Conservation (phyloP, 2,329 filamentous ascomycete species). For the Alternaria arbusti region DNA sequence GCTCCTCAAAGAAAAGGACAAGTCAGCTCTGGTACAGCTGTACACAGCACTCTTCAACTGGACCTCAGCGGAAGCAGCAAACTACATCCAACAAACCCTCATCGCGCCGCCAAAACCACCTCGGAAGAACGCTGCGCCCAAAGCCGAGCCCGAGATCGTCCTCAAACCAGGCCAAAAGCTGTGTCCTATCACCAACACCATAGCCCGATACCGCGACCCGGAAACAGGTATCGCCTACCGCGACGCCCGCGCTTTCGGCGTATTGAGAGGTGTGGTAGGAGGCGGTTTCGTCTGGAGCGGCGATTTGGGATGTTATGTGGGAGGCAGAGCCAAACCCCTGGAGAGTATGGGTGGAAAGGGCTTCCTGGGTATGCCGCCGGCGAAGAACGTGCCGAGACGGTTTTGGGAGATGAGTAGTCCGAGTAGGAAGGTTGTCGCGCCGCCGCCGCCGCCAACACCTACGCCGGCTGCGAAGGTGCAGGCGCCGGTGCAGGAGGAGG, state of each 20-base stretch:
- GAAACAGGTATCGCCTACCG: slow-evolving; percentile 82
- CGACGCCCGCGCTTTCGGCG: slow-evolving; percentile 79
- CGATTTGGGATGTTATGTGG: slow-evolving; percentile 83
- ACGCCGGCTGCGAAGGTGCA: not conserved
- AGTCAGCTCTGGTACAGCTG: slow-evolving; percentile 63
- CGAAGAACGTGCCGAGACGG: slow-evolving; percentile 78
- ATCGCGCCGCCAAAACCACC: slow-evolving; percentile 49
- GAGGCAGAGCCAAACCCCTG: slow-evolving; percentile 55
- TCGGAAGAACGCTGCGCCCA: slow-evolving; percentile 38
- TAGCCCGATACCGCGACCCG: slow-evolving; percentile 84
- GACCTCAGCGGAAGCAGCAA: slow-evolving; percentile 35
- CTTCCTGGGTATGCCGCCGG: slow-evolving; percentile 61
- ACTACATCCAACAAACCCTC: slow-evolving; percentile 50
- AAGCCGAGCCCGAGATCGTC: slow-evolving; percentile 23
- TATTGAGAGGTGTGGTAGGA: slow-evolving; percentile 75
- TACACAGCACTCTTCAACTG: slow-evolving; percentile 51
- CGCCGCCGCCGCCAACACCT: not conserved
- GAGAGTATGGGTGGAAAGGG: slow-evolving; percentile 38
- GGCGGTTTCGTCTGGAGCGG: slow-evolving; percentile 84
- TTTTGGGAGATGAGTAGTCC: slow-evolving; percentile 58
- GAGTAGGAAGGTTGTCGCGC: slow-evolving; percentile 14
- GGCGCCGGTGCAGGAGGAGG: not conserved
- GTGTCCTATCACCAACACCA: slow-evolving; percentile 83
- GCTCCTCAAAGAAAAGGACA: slow-evolving; percentile 42
- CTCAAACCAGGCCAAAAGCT: slow-evolving; percentile 41